Base-by-base conservation (phyloP, 148 eudicot species). In the Nepenthes mirabilis region DNA sequence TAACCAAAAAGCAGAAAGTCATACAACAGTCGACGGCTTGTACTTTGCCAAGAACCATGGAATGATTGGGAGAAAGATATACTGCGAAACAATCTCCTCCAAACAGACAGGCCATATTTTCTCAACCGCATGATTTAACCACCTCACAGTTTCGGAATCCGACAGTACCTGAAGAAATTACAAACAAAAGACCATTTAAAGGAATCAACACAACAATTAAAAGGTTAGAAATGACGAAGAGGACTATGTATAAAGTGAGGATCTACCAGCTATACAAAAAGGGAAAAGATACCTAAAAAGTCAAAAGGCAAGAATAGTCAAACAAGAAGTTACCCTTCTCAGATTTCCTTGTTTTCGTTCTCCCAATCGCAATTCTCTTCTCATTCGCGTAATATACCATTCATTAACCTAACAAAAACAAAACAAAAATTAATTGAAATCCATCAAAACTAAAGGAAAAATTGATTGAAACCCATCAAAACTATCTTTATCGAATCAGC, bases 21-120 rank as follows among this genome's bases (percentile, higher is more conserved):
- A 68, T 93, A 93, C 98, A 71, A 76, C 95, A 58, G 91, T 89
- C 99, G 97, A 86, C 8, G 99, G 99, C 68, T 93, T 93, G 80
- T 86, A 93, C 77, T 93, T 93, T 60, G 86, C 72, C 74, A 93
- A 67, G 74, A 93, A 88, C 99, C 99, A 93, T 34, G 99, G 99
- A 33, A 93, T 65, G 35, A 93, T 84, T n/a, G 95, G 86, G 49
- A 89, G 87, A 52, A 93, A 88, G 48, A 93, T 75, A 65, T 78
- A 82, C 83, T 93, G 95, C 32, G 99, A 93, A 52, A 89, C 82
- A 55, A 93, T 82, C 54, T 83, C 72, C 72, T 89, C 99, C 73
- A 93, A 68, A 79, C 97, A 93, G 63, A 93, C 62, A 33, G 86
- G 83, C 99, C 99, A 93, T 53, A 93, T 77, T 75, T 77, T 93